These are phyloP conservation scores for Ocimum tenuiflorum DNA, from an alignment of 257 asterid species.

Conservation along the genomic window DNA sequence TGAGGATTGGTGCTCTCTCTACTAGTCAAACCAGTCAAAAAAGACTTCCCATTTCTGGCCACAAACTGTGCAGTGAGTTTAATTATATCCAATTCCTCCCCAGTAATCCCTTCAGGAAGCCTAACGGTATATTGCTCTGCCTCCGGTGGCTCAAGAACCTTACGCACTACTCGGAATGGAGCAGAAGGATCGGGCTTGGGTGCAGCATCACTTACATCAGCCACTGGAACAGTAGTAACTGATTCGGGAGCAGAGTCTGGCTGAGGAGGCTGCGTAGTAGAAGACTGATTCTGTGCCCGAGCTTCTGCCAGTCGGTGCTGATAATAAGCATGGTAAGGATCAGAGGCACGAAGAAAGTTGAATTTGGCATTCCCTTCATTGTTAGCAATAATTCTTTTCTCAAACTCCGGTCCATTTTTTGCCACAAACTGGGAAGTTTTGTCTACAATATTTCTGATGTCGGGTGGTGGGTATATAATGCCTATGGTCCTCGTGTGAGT, in stretches of 20 bases:
- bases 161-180: constrained; percentile 48
- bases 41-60: constrained; percentile 83
- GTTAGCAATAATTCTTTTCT: constrained; percentile 63
- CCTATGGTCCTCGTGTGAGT: constrained; percentile 84
- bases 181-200: constrained; percentile 68
- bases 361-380: constrained; percentile 84
- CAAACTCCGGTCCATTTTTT: constrained; percentile 81
- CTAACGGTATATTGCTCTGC: constrained; percentile 83
- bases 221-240: constrained; percentile 26
- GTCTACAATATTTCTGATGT: constrained; percentile 77
- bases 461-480: constrained; percentile 84
- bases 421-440: constrained; percentile 84
- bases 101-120: constrained; percentile 90
- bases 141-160: constrained; percentile 92
- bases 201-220: constrained; percentile 40
- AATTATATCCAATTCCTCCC: constrained; percentile 87
- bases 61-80: constrained; percentile 95
- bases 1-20: constrained; percentile 83
- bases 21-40: constrained; percentile 81
- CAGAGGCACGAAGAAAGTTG: constrained; percentile 64
- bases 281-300: constrained; percentile 59
- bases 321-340: constrained; percentile 90
- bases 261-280: constrained; percentile 35
- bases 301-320: constrained; percentile 81
- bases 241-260: constrained; percentile 41